A percentile compares a stretch with the other conserved stretches of the same genome.
These are phyloP conservation scores for Botrytis fabae DNA, from an alignment of 2,329 filamentous ascomycete species.

Conservation along the genomic window DNA sequence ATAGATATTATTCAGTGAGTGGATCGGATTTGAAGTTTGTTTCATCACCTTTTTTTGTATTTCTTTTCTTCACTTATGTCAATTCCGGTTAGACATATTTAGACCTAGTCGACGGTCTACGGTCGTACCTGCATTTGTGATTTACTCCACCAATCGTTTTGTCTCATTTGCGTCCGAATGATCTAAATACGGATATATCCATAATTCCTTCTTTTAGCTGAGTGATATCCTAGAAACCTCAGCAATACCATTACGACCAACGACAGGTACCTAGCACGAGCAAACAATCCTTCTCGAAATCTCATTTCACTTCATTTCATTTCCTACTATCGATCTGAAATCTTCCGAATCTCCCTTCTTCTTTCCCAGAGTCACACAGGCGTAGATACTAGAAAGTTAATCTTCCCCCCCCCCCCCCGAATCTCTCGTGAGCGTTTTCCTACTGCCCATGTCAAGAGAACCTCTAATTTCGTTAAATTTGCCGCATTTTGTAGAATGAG, in stretches of 20 bases:
- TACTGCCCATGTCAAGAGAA: slow-evolving; percentile 9
- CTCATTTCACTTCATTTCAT: neutral
- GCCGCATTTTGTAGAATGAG: slow-evolving; percentile 3
- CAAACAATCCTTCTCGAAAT: neutral
- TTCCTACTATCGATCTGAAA: neutral
- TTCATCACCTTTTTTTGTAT: slow-evolving; percentile 5
- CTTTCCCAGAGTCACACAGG: neutral
- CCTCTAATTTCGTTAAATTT: slow-evolving; percentile 7
- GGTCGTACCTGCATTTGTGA: slow-evolving; percentile 23
- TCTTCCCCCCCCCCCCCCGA: neutral
- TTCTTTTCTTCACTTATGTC: neutral
- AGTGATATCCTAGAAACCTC: neutral
- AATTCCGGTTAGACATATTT: neutral
- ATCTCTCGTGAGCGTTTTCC: neutral
- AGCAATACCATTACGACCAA: neutral
- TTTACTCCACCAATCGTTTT: slow-evolving; percentile 22
- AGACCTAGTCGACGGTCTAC: neutral
- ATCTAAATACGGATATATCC: slow-evolving; percentile 14
- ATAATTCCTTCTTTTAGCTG: slow-evolving; percentile 7
- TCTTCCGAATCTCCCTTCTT: neutral
- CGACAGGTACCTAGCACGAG: neutral
- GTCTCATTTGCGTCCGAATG: neutral
- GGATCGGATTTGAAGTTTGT: slow-evolving; percentile 15
- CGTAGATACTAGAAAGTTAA: neutral
- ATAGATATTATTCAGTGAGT: neutral